These are phyloP conservation scores for Citrus medica DNA, from an alignment of 345 rosid genomes.

Conservation along the genomic window DNA sequence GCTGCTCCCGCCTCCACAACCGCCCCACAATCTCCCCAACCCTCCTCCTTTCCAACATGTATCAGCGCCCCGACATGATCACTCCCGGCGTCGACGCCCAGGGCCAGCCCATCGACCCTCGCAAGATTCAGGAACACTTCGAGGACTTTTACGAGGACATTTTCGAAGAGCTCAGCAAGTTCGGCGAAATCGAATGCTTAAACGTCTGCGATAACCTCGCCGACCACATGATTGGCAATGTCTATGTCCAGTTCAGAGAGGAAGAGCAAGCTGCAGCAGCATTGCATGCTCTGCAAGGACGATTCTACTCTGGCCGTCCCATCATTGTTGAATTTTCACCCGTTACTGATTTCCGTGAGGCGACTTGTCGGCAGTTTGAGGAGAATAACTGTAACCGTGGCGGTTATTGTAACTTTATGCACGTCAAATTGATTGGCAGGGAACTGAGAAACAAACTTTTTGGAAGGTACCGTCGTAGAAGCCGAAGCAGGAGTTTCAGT, in stretches of 20 bases:
- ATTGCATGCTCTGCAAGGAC: slow-evolving; percentile 66
- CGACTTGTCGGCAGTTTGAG: slow-evolving; percentile 84
- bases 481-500: slow-evolving; percentile 70
- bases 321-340: slow-evolving; percentile 94
- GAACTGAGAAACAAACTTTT: slow-evolving; percentile 72
- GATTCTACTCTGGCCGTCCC: slow-evolving; percentile 88
- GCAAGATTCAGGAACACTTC: slow-evolving; percentile 71
- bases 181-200: slow-evolving; percentile 84
- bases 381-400: slow-evolving; percentile 88
- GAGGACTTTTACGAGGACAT: slow-evolving; percentile 86
- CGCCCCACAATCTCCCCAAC: slow-evolving; percentile 74
- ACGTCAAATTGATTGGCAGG: slow-evolving; percentile 76
- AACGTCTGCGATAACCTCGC: slow-evolving; percentile 88
- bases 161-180: slow-evolving; percentile 84
- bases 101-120: slow-evolving; percentile 64
- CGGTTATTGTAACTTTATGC: slow-evolving; percentile 92
- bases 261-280: slow-evolving; percentile 94
- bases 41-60: slow-evolving; percentile 73
- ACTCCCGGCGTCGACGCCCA: slow-evolving; percentile 77
- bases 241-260: slow-evolving; percentile 82
- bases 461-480: slow-evolving; percentile 60
- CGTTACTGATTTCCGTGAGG: slow-evolving; percentile 88
- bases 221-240: slow-evolving; percentile 91
- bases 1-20: slow-evolving; percentile 79
- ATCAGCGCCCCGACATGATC: slow-evolving; percentile 85